These are phyloP conservation scores for Globisporangium solare DNA, from an alignment of 352 stramenopile genomes.

Conservation along the genomic window DNA sequence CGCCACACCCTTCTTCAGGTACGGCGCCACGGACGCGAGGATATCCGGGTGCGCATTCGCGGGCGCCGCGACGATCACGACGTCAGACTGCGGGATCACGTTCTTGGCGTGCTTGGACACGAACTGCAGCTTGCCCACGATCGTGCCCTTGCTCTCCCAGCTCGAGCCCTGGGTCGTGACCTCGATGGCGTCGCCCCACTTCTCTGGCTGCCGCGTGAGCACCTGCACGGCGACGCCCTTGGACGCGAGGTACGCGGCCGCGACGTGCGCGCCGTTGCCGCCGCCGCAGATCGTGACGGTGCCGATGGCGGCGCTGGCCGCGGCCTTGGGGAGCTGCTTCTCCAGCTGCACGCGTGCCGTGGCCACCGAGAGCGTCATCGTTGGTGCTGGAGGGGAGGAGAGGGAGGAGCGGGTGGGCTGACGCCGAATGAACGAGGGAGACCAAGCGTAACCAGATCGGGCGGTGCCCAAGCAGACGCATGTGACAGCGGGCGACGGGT, in stretches of 20 bases:
- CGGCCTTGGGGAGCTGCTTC: constrained; percentile 34
- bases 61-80: constrained; percentile 88
- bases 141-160: constrained; percentile 76
- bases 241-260: constrained; percentile 83
- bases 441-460: constrained; percentile 1
- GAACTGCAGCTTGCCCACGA: constrained; percentile 62
- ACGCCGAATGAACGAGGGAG: not conserved
- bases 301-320: constrained; percentile 24
- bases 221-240: constrained; percentile 82
- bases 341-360: constrained; percentile 61
- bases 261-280: constrained; percentile 89
- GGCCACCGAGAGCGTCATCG: constrained; percentile 77
- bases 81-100: constrained; percentile 84
- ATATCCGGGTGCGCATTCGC: constrained; percentile 87
- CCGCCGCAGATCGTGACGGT: constrained; percentile 90
- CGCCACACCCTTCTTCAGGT: constrained; percentile 82
- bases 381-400: not conserved
- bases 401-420: not conserved
- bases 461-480: not conserved
- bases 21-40: constrained; percentile 65
- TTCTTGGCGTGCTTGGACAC: constrained; percentile 81
- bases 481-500: not conserved
- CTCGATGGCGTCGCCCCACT: constrained; percentile 75
- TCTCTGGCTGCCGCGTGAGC: constrained; percentile 76
- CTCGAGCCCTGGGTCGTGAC: constrained; percentile 81